These are phyloP conservation scores for Mycotypha africana DNA, from an alignment of 371 early-diverging fungal species.

Conservation along the genomic window DNA sequence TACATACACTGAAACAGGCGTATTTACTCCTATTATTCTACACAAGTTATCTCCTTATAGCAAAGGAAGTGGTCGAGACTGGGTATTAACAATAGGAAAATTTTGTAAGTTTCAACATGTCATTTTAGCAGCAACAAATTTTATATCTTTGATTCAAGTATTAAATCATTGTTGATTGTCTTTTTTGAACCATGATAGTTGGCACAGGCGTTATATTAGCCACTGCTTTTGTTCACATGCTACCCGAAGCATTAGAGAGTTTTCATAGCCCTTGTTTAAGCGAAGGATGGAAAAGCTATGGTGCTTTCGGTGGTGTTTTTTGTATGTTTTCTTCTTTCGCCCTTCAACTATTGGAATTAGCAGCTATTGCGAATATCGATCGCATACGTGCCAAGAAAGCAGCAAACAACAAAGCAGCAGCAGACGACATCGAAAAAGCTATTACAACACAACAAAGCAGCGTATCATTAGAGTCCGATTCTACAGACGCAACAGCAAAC, in stretches of 20 bases:
- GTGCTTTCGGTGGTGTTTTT: constrained; percentile 37
- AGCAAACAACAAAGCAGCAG: constrained; percentile 2
- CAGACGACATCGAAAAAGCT: constrained; percentile 14
- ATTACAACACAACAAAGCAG: neutral
- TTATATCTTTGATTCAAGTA: too few relatives aligned
- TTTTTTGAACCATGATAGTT: constrained; percentile 26
- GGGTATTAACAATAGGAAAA: constrained; percentile 34
- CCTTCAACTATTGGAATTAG: constrained; percentile 33
- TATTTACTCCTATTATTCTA: constrained; percentile 36
- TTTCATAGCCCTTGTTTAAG: constrained; percentile 35
- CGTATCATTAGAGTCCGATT: constrained; percentile 1
- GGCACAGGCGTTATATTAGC: constrained; percentile 80
- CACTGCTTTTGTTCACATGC: constrained; percentile 76
- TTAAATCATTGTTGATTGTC: too few relatives aligned
- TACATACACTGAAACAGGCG: constrained; percentile 15
- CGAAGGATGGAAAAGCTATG: constrained; percentile 29
- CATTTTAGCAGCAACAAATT: too few relatives aligned
- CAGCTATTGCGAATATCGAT: constrained; percentile 20
- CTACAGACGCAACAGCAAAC: constrained; percentile 10
- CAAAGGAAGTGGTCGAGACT: constrained; percentile 23
- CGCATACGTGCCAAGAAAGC: constrained; percentile 10
- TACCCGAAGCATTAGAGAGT: constrained; percentile 31
- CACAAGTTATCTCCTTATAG: constrained; percentile 31
- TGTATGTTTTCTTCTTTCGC: constrained; percentile 36
- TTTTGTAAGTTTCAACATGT: constrained; percentile 32